phyloP scores from a whole-genome alignment of 306 rosid species.

The Acacia acuminata region DNA sequence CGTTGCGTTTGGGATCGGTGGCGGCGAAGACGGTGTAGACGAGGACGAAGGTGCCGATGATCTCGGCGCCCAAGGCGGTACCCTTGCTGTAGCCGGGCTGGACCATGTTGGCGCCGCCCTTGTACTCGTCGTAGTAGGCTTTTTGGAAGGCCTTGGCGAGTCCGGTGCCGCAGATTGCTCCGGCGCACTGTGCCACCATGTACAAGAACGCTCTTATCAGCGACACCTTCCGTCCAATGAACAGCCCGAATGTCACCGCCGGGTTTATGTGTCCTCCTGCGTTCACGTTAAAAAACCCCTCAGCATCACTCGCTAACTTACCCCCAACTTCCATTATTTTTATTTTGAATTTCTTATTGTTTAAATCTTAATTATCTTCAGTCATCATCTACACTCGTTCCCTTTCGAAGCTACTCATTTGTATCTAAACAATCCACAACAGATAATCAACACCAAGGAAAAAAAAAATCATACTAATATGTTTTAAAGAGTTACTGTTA shows the following conservation, averaged over 20 bases:
- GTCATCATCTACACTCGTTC: too few species aligned
- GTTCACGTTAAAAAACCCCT: background rate
- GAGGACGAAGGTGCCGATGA: constrained; percentile 93
- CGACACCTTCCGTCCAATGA: constrained; percentile 78
- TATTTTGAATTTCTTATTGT: background rate
- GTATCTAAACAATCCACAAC: too few species aligned
- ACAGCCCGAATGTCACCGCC: constrained; percentile 86
- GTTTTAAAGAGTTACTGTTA: background rate
- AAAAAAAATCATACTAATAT: too few species aligned
- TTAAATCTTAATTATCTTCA: background rate
- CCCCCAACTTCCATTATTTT: background rate
- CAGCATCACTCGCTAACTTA: background rate
- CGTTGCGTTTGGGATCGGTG: constrained; percentile 89
- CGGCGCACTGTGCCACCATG: constrained; percentile 74
- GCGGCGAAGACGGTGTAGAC: constrained; percentile 98
- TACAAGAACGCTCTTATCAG: constrained; percentile 67
- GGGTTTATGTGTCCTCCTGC: constrained; percentile 97
- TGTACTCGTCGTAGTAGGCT: constrained; percentile 47
- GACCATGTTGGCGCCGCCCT: constrained; percentile 79
- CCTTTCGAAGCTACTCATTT: too few species aligned
- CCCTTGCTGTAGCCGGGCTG: constrained; percentile 69
- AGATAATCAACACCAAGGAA: too few species aligned
- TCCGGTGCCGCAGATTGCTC: constrained; percentile 82
- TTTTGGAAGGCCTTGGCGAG: constrained; percentile 85
- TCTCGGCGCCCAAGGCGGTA: constrained; percentile 85